Base-by-base conservation (phyloP, 1,284 basidiomycete genomes). In the Moniliophthora roreri region DNA sequence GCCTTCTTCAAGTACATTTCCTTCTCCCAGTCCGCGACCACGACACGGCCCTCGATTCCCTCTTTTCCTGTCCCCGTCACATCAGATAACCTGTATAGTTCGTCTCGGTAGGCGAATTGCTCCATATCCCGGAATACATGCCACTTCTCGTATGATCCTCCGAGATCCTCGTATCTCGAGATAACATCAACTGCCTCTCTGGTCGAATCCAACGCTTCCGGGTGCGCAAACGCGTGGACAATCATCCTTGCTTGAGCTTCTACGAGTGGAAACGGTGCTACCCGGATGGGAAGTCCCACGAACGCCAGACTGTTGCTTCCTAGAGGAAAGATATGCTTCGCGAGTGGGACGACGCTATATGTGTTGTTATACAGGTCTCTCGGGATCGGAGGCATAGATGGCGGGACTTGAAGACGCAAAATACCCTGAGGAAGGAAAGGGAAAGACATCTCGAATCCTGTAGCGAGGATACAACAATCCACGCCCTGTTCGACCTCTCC, bases 51-150 rank as follows among this genome's bases (percentile, higher is more conserved):
- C 21, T 61, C 66, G 15, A 55, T 55, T 11, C 66, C 65, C 21
- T 66, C 69, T 9, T n/a, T 34, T 28, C 59, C 54, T 2, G 38
- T 45, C 13, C 26, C 36, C 9, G 53, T 32, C 51, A 56, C 60
- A 11, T 57, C 69, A 0, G 76, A 73, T 58, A 87, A 80, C 4
- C 69, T 70, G 48, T 78, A 75, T 51, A 91, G 64, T 37, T 70
- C 70, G 53, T 87, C 82, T 16, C 84, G 77, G 64, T 91, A 89
- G n/a, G 78, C 72, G 66, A 83, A 91, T 61, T 88, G 86, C 51
- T 84, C 79, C 50, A 68, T 55, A 2, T 67, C 68, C 24, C 68
- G 66, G 58, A 87, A 75, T 11, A 69, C 67, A 63, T 81, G 75
- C 84, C 85, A 91, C 18, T 63, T 63, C 52, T 78, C 79, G 38